Base-by-base conservation (phyloP, 1,139 yeast species). In the Nematodospora anomalae region DNA sequence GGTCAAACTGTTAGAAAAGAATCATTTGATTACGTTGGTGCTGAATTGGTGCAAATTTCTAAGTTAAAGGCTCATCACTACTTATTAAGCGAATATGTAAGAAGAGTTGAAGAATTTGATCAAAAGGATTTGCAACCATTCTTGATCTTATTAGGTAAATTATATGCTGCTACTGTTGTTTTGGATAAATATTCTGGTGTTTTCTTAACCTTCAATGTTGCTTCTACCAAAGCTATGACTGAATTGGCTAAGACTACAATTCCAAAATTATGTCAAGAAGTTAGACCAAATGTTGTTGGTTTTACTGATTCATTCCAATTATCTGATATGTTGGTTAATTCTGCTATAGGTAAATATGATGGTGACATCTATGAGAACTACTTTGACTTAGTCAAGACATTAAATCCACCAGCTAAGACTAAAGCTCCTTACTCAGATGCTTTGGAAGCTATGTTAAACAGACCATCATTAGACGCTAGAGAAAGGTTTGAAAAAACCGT, bases 31-130 rank as follows among this genome's bases (percentile, higher is more conserved):
- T 60, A 64, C 33, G 74, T 80, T 42, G 82, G 87, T 33, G 72
- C 77, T 46, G 79, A 77, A 46, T 69, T 80, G 53, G 76, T 81
- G 25, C 55, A 65, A 27, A 62, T 83, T 32, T 79, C 89, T 27
- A 80, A 79, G 58, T 61, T 87, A 42, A 62, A 58, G 43, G 67
- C 68, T 33, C 68, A 64, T 46, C 65, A 58, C 45, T 66, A 60
- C 55, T 53, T 64, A 39, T 57, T 65, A 44, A 48, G 51, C 31
- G 65, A 63, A 41, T 67, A 55, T 49, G 43, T 57, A 33, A 55
- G 50, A 36, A 60, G 66, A 47, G 34, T 61, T 28, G 49, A 48
- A 33, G 50, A 27, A 15, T 35, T 42, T 32, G 48, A 58, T 31
- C 50, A 52, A 23, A 45, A 48, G 31, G 56, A 53, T 26, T 50